Evolutionary conservation across 75 land plant genomes (phyloP).

Genomic region (Picea sitchensis): DNA sequence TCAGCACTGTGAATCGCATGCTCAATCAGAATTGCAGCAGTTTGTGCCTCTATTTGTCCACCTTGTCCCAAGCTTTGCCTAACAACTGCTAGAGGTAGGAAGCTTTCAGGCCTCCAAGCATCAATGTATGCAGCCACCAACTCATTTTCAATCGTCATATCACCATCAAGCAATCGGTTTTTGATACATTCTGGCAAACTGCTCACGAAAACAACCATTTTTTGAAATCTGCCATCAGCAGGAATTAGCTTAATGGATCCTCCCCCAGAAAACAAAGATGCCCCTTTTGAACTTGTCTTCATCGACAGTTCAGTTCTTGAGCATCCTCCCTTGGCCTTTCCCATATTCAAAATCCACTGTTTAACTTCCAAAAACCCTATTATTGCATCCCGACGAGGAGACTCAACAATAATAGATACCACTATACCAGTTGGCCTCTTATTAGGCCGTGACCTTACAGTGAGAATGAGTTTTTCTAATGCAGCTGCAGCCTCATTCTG

Average conservation of each 20-base stretch:
- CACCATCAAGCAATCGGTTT: slow-evolving; percentile 55
- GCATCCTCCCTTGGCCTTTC: background rate
- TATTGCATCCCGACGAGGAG: slow-evolving; percentile 62
- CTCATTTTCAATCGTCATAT: slow-evolving; percentile 62
- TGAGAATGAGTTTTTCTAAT: slow-evolving; percentile 32
- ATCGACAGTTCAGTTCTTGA: background rate
- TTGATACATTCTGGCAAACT: slow-evolving; percentile 45
- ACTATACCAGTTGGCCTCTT: slow-evolving; percentile 90
- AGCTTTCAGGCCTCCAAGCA: slow-evolving; percentile 59
- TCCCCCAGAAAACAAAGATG: background rate
- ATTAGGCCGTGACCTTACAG: slow-evolving; percentile 37
- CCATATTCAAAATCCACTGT: slow-evolving; percentile 22
- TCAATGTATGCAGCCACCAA: slow-evolving; percentile 65
- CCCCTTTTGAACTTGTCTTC: background rate
- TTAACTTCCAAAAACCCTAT: slow-evolving; percentile 74
- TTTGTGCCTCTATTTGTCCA: slow-evolving; percentile 68
- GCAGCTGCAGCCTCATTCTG: slow-evolving; percentile 18
- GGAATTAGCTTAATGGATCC: slow-evolving; percentile 22
- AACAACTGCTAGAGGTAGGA: slow-evolving; percentile 54
- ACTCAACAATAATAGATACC: slow-evolving; percentile 58
- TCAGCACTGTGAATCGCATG: slow-evolving; percentile 49
- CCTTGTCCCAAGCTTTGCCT: slow-evolving; percentile 65
- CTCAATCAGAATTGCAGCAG: slow-evolving; percentile 74
- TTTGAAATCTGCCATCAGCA: slow-evolving; percentile 62
- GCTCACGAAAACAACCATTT: slow-evolving; percentile 54